Evolutionary conservation across 1,139 yeast genomes (phyloP), one percentile per base, ranked within the genome.

Genomic region (Sugiyamaella japonica): DNA sequence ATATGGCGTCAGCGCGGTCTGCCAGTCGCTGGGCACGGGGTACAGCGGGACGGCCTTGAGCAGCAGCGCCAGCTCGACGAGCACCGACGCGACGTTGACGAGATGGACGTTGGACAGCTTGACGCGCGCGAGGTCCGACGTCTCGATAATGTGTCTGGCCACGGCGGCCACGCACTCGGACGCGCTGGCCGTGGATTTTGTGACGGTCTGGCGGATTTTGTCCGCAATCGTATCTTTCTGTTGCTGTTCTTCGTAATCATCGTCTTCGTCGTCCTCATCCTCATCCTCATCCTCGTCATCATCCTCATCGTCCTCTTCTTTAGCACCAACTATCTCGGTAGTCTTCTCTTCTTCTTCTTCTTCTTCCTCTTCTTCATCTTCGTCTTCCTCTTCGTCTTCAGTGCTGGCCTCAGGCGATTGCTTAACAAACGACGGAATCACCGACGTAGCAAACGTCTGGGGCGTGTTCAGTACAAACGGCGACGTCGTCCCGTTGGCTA

Each of bases 1-100:
- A 20, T 71, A 25, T 6, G 74, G 69, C 43, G 60, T 54, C 62
- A 71, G 60, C 49, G 69, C 62, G 43, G 66, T 62, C 32, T 62
- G 54, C 54, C 61, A 60, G 51, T 55, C 43, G 42, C 48, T 37
- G 45, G 52, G 49, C 7, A 38, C 13, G 13, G 52, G 49, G 17
- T 40, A 52, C 15, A 51, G 13, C n/a, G 52, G 55, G 15, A 48
- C 45, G 16, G 49, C 29, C n/a, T 31, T 32, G 20, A 61, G 41
- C 46, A 62, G 48, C 38, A 59, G 51, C 36, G 46, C 53, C 10
- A 59, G 42, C 56, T 63, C 66, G 5, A 61, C 9, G 28, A 54
- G 28, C 13, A 61, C 57, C 23, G 60, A 52, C 28, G 54, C 49
- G 31, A 48, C 32, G 45, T 56, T 59, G 43, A 61, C 45, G 28